phyloP scores from a whole-genome alignment of 2,329 filamentous ascomycete species.

The Ophiostoma angusticollis region DNA sequence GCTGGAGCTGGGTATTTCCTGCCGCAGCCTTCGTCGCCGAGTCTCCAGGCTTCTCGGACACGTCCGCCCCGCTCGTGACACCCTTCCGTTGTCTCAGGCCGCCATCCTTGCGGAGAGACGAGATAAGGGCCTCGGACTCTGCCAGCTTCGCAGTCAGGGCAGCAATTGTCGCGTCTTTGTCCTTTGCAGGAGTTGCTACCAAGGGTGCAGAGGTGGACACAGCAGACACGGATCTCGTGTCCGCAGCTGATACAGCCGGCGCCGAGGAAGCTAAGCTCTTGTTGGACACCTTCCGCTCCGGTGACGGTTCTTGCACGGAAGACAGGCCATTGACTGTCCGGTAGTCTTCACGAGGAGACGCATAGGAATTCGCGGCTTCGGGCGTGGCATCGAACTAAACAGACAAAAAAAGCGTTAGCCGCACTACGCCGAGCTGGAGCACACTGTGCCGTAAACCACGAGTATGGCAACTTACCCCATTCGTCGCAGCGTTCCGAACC shows the following conservation, averaged over 20 bases:
- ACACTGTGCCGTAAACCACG: background rate
- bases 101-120: conserved; percentile 54
- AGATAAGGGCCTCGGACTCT: conserved; percentile 62
- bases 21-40: conserved; percentile 17
- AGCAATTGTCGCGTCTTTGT: conserved; percentile 16
- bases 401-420: too few relatives aligned
- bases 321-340: conserved; percentile 13
- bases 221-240: background rate
- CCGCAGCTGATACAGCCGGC: background rate
- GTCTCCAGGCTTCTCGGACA: conserved; percentile 30
- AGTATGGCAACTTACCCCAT: conserved; percentile 17
- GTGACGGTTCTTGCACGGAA: conserved; percentile 8
- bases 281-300: conserved; percentile 13
- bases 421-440: too few relatives aligned
- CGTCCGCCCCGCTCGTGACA: conserved; percentile 19
- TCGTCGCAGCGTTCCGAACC: conserved; percentile 16
- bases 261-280: background rate
- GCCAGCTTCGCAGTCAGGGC: conserved; percentile 23
- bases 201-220: background rate
- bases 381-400: conserved; percentile 21
- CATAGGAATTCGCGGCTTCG: conserved; percentile 21
- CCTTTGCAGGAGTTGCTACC: background rate
- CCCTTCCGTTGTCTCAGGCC: conserved; percentile 70
- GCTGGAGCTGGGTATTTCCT: conserved; percentile 38
- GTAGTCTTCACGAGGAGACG: conserved; percentile 20